A percentile compares a stretch with the other conserved stretches of the same genome.
phyloP scores from a whole-genome alignment of 2,329 filamentous ascomycete genomes.

The Sphaceloma murrayae region DNA sequence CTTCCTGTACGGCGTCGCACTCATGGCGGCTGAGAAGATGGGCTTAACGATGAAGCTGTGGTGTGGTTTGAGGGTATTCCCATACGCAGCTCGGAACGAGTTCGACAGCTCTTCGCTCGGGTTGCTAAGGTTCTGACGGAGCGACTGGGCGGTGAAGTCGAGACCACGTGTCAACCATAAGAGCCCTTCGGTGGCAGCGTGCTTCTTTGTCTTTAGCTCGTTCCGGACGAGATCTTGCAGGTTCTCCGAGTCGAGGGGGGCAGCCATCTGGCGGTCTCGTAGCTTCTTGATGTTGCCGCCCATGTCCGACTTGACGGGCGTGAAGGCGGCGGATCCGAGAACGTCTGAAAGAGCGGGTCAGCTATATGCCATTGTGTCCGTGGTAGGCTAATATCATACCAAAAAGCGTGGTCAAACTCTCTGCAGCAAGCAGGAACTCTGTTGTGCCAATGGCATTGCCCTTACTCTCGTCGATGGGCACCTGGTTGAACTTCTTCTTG shows the following conservation, averaged over 20 bases:
- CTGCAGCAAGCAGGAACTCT: constrained; percentile 84
- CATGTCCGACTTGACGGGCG: constrained; percentile 85
- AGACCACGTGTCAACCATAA: constrained; percentile 85
- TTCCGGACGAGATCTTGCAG: constrained; percentile 77
- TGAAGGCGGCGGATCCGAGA: constrained; percentile 64
- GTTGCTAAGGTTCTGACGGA: constrained; percentile 65
- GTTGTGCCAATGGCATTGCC: constrained; percentile 71
- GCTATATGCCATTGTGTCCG: neutral
- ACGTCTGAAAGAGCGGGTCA: constrained; percentile 39
- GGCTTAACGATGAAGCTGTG: constrained; percentile 86
- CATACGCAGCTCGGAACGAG: constrained; percentile 82
- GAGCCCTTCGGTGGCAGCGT: constrained; percentile 78
- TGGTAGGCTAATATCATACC: constrained; percentile 43
- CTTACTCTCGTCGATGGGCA: constrained; percentile 63
- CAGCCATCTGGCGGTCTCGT: constrained; percentile 67
- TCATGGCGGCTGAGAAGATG: constrained; percentile 87
- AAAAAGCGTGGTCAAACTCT: constrained; percentile 79
- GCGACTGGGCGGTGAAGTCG: constrained; percentile 82
- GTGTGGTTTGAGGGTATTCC: constrained; percentile 77
- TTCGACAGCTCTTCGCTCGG: constrained; percentile 63
- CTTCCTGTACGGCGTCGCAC: constrained; percentile 81
- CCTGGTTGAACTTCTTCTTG: constrained; percentile 73
- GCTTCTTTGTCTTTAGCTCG: constrained; percentile 83
- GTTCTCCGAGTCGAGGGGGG: constrained; percentile 68
- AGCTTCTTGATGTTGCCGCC: constrained; percentile 94